phyloP scores from a whole-genome alignment of 345 rosid genomes.

The Syzygium oleosum region DNA sequence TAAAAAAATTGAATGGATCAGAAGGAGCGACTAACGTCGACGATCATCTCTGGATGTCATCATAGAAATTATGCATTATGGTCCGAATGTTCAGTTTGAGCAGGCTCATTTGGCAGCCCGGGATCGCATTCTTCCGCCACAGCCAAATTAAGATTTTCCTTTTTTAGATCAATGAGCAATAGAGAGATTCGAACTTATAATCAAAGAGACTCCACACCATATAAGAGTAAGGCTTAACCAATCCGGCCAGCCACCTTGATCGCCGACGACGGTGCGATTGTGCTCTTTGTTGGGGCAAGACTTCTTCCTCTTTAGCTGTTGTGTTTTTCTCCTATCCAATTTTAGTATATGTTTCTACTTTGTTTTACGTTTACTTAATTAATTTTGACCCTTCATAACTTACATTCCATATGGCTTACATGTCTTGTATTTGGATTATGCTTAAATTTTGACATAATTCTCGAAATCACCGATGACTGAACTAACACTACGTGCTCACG shows the following conservation, averaged over 20 bases:
- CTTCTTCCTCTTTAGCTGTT: background rate
- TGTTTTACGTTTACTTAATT: background rate
- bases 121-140: background rate
- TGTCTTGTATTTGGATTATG: background rate
- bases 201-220: background rate
- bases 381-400: background rate
- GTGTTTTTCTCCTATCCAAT: background rate
- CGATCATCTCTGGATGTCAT: background rate
- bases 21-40: background rate
- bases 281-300: background rate
- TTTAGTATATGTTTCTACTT: background rate
- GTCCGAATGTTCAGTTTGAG: background rate
- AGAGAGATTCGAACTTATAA: background rate
- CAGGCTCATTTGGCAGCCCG: background rate
- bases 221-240: background rate
- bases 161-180: background rate
- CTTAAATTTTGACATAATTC: background rate
- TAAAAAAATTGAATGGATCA: background rate
- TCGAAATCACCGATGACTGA: background rate
- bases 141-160: background rate
- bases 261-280: rapidly evolving
- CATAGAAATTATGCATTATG: background rate
- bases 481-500: background rate
- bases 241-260: background rate
- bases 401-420: background rate